Percentiles rank a stretch among this genome's conserved stretches.
phyloP scores from a whole-genome alignment of 768 basidiomycete species.

The Mrakia blollopis region DNA sequence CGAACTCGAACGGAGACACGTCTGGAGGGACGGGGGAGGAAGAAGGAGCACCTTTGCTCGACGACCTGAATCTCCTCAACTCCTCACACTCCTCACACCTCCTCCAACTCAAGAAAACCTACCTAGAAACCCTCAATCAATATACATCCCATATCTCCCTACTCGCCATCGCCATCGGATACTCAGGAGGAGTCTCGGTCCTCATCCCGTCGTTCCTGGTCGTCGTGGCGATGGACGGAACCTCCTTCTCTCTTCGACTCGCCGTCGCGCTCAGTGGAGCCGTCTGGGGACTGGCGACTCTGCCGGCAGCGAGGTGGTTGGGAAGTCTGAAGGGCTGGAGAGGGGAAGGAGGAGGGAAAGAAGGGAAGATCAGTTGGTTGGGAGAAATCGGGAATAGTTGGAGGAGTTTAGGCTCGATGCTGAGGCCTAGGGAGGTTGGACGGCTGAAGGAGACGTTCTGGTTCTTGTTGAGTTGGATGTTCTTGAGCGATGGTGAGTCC shows the following conservation, averaged over 20 bases:
- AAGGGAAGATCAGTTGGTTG: slow-evolving; percentile 49
- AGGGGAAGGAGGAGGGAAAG: slow-evolving; percentile 15
- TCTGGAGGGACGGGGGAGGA: no score
- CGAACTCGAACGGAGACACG: background rate
- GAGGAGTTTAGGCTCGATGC: slow-evolving; percentile 68
- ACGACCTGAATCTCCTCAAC: slow-evolving; percentile 7
- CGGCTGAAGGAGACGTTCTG: slow-evolving; percentile 76
- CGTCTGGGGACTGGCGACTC: slow-evolving; percentile 80
- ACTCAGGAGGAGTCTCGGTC: slow-evolving; percentile 61
- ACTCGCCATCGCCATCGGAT: slow-evolving; percentile 78
- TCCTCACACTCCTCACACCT: background rate
- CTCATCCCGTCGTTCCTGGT: slow-evolving; percentile 55
- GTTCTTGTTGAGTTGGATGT: slow-evolving; percentile 77
- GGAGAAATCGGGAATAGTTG: slow-evolving; percentile 64
- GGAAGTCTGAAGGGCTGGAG: slow-evolving; percentile 31
- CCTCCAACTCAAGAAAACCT: slow-evolving; percentile 38
- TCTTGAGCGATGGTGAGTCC: background rate
- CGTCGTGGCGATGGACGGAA: slow-evolving; percentile 65
- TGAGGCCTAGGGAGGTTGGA: slow-evolving; percentile 66
- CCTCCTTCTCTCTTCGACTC: slow-evolving; percentile 70
- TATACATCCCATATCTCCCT: slow-evolving; percentile 79
- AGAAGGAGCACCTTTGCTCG: slow-evolving; percentile 25
- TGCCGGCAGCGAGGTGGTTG: slow-evolving; percentile 72
- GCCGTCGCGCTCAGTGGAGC: slow-evolving; percentile 78
- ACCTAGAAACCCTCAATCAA: slow-evolving; percentile 53